Percentiles rank a stretch among this genome's conserved stretches.
Evolutionary conservation across 495 filamentous ascomycete genomes (phyloP).

Genomic region (Xylaria intraflava): DNA sequence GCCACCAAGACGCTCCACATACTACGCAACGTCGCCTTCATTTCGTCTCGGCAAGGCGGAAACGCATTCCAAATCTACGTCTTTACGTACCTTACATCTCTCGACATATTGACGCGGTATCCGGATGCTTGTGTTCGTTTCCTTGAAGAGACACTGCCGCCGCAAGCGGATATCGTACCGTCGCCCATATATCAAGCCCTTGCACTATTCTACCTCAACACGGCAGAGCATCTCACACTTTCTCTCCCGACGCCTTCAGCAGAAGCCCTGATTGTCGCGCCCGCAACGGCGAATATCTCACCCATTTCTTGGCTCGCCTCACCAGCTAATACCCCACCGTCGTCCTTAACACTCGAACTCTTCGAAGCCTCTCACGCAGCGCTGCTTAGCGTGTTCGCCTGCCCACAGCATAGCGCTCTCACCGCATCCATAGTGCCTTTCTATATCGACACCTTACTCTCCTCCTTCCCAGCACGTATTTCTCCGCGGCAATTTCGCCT

Average conservation of each 20-base stretch:
- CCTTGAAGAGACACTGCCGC: conserved; percentile 56
- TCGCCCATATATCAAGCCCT: conserved; percentile 66
- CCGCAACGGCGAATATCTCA: conserved; percentile 71
- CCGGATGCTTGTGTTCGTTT: conserved; percentile 64
- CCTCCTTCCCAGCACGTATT: conserved; percentile 74
- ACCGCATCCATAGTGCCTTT: conserved; percentile 70
- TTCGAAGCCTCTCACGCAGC: conserved; percentile 92
- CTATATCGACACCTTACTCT: conserved; percentile 80
- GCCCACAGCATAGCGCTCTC: conserved; percentile 65
- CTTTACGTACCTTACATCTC: conserved; percentile 81
- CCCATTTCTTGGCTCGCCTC: conserved; percentile 56
- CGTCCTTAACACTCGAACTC: conserved; percentile 52
- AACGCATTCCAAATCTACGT: conserved; percentile 69
- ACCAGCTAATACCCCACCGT: conserved; percentile 31
- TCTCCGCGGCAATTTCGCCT: conserved; percentile 87
- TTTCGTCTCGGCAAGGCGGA: conserved; percentile 70
- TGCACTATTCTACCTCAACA: conserved; percentile 89
- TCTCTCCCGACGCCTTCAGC: conserved; percentile 56
- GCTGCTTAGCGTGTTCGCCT: conserved; percentile 73
- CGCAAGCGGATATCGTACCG: conserved; percentile 52
- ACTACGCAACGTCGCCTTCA: conserved; percentile 80
- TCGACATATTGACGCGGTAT: conserved; percentile 77
- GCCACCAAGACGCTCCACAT: conserved; percentile 71
- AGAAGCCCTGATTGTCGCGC: conserved; percentile 67
- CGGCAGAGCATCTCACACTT: conserved; percentile 76